A percentile compares a stretch with the other conserved stretches of the same genome.
Conservation (phyloP, 495 filamentous ascomycete species). For the Penicillium antarcticum region DNA sequence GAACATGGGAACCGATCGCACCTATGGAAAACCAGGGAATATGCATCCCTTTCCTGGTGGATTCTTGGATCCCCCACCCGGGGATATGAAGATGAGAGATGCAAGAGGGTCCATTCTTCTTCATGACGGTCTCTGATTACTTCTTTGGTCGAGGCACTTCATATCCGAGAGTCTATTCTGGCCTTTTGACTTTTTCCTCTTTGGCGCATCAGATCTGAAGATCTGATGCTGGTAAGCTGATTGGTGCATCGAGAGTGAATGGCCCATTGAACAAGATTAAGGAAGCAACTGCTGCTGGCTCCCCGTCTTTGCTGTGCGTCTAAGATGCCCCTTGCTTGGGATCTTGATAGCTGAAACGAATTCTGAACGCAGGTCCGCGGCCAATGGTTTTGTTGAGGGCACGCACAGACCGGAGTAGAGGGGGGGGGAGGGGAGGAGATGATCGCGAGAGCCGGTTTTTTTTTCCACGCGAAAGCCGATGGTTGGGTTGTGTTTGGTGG, state of each 20-base stretch:
- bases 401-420: slow-evolving; percentile 6
- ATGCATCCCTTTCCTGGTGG: not conserved
- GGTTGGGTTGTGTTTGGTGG: too few species aligned
- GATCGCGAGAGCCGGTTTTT: not conserved
- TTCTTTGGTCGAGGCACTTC: not conserved
- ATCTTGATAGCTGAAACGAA: slow-evolving; percentile 16
- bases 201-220: not conserved
- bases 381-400: not conserved
- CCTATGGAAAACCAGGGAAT: not conserved
- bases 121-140: not conserved
- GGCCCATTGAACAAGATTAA: slow-evolving; percentile 18
- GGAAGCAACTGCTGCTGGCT: slow-evolving; percentile 9
- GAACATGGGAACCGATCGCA: not conserved
- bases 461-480: not conserved
- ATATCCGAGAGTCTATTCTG: not conserved
- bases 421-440: not conserved
- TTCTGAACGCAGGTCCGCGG: slow-evolving; percentile 1
- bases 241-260: slow-evolving; percentile 17
- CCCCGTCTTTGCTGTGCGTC: slow-evolving; percentile 6
- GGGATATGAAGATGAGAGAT: too few species aligned
- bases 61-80: too few species aligned
- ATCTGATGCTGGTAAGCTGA: not conserved
- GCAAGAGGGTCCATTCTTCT: too few species aligned
- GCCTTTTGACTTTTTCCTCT: not conserved
- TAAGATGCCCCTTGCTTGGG: slow-evolving; percentile 14